Evolutionary conservation across 345 rosid genomes (phyloP).

Genomic region (Eucalyptus urophylla): DNA sequence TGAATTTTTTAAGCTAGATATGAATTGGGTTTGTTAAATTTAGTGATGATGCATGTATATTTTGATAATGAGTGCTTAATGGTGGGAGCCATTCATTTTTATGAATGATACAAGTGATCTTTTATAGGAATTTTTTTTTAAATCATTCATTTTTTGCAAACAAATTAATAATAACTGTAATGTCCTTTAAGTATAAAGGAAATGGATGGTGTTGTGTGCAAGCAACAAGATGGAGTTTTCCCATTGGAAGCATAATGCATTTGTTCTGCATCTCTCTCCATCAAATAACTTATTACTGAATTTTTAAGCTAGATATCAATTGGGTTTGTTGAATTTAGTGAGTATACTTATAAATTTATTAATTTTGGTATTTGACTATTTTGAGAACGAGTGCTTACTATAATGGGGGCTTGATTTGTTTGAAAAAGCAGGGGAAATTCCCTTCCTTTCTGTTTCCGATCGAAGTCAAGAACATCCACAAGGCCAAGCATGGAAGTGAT

Average conservation of each 20-base stretch:
- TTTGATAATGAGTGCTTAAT: background rate
- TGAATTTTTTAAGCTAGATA: background rate
- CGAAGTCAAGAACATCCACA: slow-evolving; percentile 59
- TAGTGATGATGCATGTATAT: background rate
- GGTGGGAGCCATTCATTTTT: too few relatives aligned
- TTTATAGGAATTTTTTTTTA: too few relatives aligned
- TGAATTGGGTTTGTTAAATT: background rate
- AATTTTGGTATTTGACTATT: background rate
- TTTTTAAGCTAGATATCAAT: background rate
- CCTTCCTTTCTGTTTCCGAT: slow-evolving; percentile 54
- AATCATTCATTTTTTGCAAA: too few relatives aligned
- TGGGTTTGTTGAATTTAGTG: background rate
- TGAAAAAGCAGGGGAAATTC: slow-evolving; percentile 37
- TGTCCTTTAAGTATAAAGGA: background rate
- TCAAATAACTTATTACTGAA: background rate
- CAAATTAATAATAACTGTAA: too few relatives aligned
- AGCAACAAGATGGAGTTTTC: background rate
- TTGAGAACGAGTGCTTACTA: background rate
- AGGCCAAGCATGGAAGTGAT: slow-evolving; percentile 75
- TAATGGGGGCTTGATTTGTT: background rate
- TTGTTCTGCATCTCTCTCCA: background rate
- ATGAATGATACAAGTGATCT: too few relatives aligned
- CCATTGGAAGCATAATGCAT: background rate
- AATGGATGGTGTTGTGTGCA: background rate
- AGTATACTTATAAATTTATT: background rate